A percentile compares a stretch with the other conserved stretches of the same genome.
phyloP scores from a whole-genome alignment of 306 rosid species.

The Pyrus betulifolia region DNA sequence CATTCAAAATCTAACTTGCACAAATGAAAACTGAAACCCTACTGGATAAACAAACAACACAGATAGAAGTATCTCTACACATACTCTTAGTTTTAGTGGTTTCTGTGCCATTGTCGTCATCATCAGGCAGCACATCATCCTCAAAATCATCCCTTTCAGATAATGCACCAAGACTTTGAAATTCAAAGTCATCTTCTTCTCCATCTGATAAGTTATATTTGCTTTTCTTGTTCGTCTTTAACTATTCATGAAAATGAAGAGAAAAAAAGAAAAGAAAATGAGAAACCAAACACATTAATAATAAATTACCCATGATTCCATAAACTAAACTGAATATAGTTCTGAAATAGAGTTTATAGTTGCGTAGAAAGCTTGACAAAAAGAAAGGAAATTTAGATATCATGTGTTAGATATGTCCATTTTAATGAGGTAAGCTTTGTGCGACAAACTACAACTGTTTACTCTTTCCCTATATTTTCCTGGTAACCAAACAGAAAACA shows the following conservation, averaged over 20 bases:
- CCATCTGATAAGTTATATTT: constrained; percentile 77
- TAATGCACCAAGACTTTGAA: constrained; percentile 40
- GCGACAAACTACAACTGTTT: not conserved
- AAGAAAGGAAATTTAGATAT: not conserved
- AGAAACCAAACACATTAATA: not conserved
- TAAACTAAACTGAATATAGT: not conserved
- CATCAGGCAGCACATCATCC: constrained; percentile 48
- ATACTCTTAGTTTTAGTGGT: constrained; percentile 18
- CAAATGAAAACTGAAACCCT: not conserved
- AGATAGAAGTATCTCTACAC: not conserved
- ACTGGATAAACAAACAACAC: not conserved
- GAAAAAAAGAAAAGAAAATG: not conserved
- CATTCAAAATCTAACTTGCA: not conserved
- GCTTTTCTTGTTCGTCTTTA: constrained; percentile 62
- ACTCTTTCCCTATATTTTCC: not conserved
- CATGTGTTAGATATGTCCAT: not conserved
- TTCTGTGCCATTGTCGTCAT: constrained; percentile 12
- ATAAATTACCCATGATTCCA: not conserved
- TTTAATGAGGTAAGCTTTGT: not conserved
- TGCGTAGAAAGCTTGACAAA: not conserved
- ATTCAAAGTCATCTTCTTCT: constrained; percentile 55
- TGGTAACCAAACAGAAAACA: not conserved
- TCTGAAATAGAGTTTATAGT: not conserved
- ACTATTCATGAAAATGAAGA: constrained; percentile 20
- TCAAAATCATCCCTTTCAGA: constrained; percentile 72